These are phyloP conservation scores for Daucus carota DNA, from an alignment of 129 eudicot species.

Conservation along the genomic window DH1_v3.0 NC_030381.2:3323001-3323500, in stretches of 20 bases:
- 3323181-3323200: constrained; percentile 2
- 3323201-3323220: constrained; percentile 34
- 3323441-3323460: too few species aligned
- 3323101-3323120: constrained; percentile 28
- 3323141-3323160: constrained; percentile 58
- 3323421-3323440: too few species aligned
- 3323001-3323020: too few species aligned
- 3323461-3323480: not conserved
- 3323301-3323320: too few species aligned
- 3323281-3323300: too few species aligned
- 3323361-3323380: too few species aligned
- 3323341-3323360: too few species aligned
- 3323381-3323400: too few species aligned
- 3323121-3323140: constrained; percentile 32
- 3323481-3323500: constrained; percentile 61
- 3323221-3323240: constrained; percentile 41
- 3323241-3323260: constrained; percentile 62
- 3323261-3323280: constrained; percentile 39
- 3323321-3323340: too few species aligned
- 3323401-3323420: too few species aligned
- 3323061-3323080: constrained; percentile 71
- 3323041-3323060: too few species aligned
- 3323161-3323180: constrained; percentile 46
- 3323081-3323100: constrained; percentile 52
- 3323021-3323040: too few species aligned